phyloP scores from a whole-genome alignment of 148 eudicot genomes.

The Cornus kousa region DNA sequence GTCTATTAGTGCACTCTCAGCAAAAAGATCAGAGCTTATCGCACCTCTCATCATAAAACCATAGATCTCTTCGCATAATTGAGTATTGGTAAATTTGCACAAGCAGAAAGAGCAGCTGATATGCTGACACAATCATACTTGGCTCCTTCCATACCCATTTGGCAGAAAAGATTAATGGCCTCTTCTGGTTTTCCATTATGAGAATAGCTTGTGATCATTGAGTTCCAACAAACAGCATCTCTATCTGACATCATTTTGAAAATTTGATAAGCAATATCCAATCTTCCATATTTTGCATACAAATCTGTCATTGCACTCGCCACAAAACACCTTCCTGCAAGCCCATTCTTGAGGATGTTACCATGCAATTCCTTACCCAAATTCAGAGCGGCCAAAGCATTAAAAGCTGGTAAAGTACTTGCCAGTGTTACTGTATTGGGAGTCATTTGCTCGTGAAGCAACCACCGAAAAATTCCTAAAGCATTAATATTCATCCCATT shows the following conservation, averaged over 20 bases:
- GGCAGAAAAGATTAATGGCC: constrained; percentile 31
- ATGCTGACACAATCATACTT: constrained; percentile 30
- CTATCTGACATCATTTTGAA: constrained; percentile 25
- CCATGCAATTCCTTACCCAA: constrained; percentile 38
- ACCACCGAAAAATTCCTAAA: constrained; percentile 22
- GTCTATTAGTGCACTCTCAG: constrained; percentile 48
- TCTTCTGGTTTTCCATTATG: constrained; percentile 35
- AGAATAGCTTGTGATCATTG: constrained; percentile 30
- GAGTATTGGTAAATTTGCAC: constrained; percentile 31
- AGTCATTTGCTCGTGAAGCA: constrained; percentile 25
- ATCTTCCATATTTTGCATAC: constrained; percentile 44
- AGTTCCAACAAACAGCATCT: constrained; percentile 38
- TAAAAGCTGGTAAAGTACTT: constrained; percentile 40
- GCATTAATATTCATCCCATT: constrained; percentile 36
- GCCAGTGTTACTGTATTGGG: constrained; percentile 43
- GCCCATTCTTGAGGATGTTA: constrained; percentile 21
- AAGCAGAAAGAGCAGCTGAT: constrained; percentile 38
- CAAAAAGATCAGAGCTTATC: constrained; percentile 25
- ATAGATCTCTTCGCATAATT: constrained; percentile 39
- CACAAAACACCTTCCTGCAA: constrained; percentile 27
- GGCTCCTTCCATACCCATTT: constrained; percentile 24
- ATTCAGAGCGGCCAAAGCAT: constrained; percentile 24
- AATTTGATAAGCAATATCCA: constrained; percentile 28
- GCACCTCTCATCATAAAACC: constrained; percentile 34
- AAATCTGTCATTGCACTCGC: constrained; percentile 35